A percentile compares a stretch with the other conserved stretches of the same genome.
Conservation (phyloP, 2,329 filamentous ascomycete genomes). For the Xylariomycetidae sp. region DNA sequence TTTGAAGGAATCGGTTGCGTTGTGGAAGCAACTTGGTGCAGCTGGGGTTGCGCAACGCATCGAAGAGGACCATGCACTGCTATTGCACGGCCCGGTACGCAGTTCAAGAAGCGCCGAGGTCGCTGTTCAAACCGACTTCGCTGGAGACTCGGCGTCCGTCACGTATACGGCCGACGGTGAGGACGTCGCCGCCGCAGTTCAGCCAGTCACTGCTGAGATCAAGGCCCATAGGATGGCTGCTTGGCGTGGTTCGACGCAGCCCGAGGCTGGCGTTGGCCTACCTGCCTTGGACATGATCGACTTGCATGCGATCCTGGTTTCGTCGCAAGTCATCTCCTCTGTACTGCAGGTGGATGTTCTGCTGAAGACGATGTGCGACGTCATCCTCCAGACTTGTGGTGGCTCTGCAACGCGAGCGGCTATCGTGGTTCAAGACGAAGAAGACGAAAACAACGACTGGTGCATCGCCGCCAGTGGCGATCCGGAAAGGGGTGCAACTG, state of each 20-base stretch:
- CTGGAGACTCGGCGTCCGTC: constrained; percentile 46
- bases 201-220: constrained; percentile 39
- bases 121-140: constrained; percentile 66
- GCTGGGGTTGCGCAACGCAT: constrained; percentile 63
- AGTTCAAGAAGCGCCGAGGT: constrained; percentile 56
- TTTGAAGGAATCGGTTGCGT: constrained; percentile 58
- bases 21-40: constrained; percentile 65
- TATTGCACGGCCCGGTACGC: constrained; percentile 57
- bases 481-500: constrained; percentile 60
- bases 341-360: constrained; percentile 70
- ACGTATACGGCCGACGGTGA: constrained; percentile 44
- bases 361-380: constrained; percentile 74
- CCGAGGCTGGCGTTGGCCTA: constrained; percentile 55
- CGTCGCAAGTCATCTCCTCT: constrained; percentile 73
- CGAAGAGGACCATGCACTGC: constrained; percentile 59
- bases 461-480: constrained; percentile 69
- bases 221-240: constrained; percentile 55
- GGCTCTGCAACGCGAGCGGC: constrained; percentile 64
- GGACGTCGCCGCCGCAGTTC: constrained; percentile 36
- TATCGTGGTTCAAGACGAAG: constrained; percentile 66
- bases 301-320: constrained; percentile 69
- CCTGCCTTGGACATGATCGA: constrained; percentile 80
- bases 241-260: constrained; percentile 57
- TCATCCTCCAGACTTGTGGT: constrained; percentile 72
- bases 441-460: constrained; percentile 53